Conservation (phyloP, 257 asterid species). For the Penstemon eatonii region DNA sequence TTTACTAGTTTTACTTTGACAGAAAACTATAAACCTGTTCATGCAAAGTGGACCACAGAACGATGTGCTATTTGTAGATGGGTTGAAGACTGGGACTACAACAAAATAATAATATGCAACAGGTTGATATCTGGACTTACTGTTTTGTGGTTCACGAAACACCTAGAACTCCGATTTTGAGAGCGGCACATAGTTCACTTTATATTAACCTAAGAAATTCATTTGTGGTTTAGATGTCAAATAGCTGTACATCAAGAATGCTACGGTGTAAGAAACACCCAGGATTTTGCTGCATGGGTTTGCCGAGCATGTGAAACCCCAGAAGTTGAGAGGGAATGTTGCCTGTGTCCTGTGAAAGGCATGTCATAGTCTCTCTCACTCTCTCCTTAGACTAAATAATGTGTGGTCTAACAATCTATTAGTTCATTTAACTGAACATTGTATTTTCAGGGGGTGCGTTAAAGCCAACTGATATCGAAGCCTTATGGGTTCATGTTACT, state of each 20-base stretch:
- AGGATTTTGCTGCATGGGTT: slow-evolving; percentile 91
- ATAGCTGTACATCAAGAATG: slow-evolving; percentile 98
- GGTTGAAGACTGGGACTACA: slow-evolving; percentile 99
- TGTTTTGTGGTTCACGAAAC: slow-evolving; percentile 12
- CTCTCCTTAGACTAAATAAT: slow-evolving; percentile 2
- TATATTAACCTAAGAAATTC: slow-evolving; percentile 13
- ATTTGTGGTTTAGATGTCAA: slow-evolving; percentile 70
- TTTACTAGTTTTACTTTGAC: slow-evolving; percentile 33
- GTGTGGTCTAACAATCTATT: slow-evolving; percentile 16
- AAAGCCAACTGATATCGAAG: slow-evolving; percentile 82
- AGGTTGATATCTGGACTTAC: slow-evolving; percentile 45
- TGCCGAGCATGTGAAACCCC: slow-evolving; percentile 97
- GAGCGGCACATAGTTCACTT: neutral
- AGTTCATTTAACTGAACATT: slow-evolving; percentile 23
- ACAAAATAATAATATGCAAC: slow-evolving; percentile 94
- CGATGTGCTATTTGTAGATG: slow-evolving; percentile 97
- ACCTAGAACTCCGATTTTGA: slow-evolving; percentile 9
- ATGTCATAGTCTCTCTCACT: slow-evolving; percentile 37
- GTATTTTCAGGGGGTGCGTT: slow-evolving; percentile 85
- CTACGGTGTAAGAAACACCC: slow-evolving; percentile 64
- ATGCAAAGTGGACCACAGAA: slow-evolving; percentile 90
- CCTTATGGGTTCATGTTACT: slow-evolving; percentile 88
- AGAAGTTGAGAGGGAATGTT: slow-evolving; percentile 77
- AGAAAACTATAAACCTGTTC: slow-evolving; percentile 75
- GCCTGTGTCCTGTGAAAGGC: slow-evolving; percentile 98